phyloP scores from a whole-genome alignment of 1,284 basidiomycete genomes.

The Agroathelia rolfsii region DNA sequence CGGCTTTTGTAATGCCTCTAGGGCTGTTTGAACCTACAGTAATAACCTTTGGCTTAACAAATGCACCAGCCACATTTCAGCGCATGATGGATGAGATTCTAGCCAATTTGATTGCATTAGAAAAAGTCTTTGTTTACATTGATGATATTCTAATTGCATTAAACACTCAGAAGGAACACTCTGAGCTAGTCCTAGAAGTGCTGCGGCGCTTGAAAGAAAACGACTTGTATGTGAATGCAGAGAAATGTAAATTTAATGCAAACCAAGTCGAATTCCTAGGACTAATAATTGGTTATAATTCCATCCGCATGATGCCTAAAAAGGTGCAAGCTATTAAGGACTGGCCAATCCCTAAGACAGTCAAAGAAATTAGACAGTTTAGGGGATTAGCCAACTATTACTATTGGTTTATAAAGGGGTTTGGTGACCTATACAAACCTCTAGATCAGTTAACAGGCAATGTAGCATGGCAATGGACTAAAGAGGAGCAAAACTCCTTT shows the following conservation, averaged over 20 bases:
- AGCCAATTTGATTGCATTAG: conserved; percentile 8
- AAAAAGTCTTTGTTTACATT: conserved; percentile 11
- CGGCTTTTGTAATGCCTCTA: conserved; percentile 21
- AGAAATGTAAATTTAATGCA: conserved; percentile 30
- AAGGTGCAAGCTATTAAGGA: conserved; percentile 21
- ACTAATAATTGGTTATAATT: conserved; percentile 17
- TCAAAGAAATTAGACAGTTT: conserved; percentile 21
- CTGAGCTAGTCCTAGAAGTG: conserved; percentile 16
- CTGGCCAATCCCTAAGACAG: conserved; percentile 21
- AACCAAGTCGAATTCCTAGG: conserved; percentile 29
- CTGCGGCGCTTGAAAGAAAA: conserved; percentile 21
- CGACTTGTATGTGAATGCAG: conserved; percentile 20
- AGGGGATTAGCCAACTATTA: conserved; percentile 29
- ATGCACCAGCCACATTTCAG: conserved; percentile 19
- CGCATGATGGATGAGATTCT: conserved; percentile 14
- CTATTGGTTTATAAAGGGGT: conserved; percentile 29
- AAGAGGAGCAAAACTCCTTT: conserved; percentile 1
- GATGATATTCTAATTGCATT: conserved; percentile 17
- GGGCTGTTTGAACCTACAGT: conserved; percentile 27
- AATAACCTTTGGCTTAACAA: conserved; percentile 27
- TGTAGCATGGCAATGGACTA: conserved; percentile 4
- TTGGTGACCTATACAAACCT: conserved; percentile 17
- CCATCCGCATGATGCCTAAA: conserved; percentile 19
- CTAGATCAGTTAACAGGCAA: conserved; percentile 14
- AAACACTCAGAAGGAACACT: conserved; percentile 11